phyloP scores from a whole-genome alignment of 2,329 filamentous ascomycete genomes.

The Diaporthe ilicicola region DNA sequence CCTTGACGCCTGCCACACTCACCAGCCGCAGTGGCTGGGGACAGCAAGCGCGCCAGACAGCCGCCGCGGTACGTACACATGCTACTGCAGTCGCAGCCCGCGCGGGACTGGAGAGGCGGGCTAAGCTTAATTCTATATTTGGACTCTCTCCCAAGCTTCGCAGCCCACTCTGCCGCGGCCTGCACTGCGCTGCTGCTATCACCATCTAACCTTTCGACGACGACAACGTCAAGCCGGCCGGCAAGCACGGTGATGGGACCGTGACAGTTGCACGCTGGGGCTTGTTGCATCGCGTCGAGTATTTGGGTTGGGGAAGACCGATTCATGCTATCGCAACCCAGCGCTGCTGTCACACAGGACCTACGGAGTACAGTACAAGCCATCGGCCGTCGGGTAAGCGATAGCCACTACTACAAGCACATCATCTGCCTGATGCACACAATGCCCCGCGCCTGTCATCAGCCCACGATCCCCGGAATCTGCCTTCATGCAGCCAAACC shows the following conservation, averaged over 20 bases:
- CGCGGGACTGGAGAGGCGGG: not conserved
- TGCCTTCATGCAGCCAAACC: not conserved
- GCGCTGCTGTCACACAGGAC: not conserved
- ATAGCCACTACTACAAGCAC: not conserved
- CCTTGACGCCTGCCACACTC: not conserved
- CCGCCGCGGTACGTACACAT: not conserved
- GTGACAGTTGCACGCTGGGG: not conserved
- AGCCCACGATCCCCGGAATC: not conserved
- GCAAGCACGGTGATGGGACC: not conserved
- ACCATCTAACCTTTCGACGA: not conserved
- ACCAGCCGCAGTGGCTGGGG: slow-evolving; percentile 26
- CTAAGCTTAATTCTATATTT: slow-evolving; percentile 28
- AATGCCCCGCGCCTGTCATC: not conserved
- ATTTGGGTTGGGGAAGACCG: slow-evolving; percentile 10
- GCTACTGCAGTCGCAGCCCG: not conserved
- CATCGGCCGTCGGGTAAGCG: not conserved
- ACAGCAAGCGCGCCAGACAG: not conserved
- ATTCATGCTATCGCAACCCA: not conserved
- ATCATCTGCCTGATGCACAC: not conserved
- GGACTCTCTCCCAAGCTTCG: not conserved
- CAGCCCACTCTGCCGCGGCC: not conserved
- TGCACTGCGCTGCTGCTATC: not conserved
- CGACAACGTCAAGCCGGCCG: not conserved
- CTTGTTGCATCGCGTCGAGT: not conserved
- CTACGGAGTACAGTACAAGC: too few species aligned